A percentile compares a stretch with the other conserved stretches of the same genome.
These are phyloP conservation scores for Cercospora sojina DNA, from an alignment of 2,329 filamentous ascomycete genomes.

Conservation along the genomic window DNA sequence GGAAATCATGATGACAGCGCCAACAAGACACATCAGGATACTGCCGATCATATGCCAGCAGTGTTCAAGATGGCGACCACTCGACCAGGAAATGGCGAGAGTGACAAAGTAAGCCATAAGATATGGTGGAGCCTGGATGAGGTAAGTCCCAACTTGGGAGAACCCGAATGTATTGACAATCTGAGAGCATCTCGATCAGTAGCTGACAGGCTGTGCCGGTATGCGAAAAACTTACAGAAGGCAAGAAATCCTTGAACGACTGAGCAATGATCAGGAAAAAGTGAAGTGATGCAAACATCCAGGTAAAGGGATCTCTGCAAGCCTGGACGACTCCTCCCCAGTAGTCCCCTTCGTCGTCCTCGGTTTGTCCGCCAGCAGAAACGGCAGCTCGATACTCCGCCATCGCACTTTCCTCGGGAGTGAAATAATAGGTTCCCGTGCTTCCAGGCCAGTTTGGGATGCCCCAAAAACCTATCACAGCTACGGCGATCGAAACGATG, in stretches of 20 bases:
- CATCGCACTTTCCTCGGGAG: slow-evolving; percentile 13
- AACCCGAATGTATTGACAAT: slow-evolving; percentile 14
- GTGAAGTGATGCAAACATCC: slow-evolving; percentile 41
- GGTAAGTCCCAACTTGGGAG: slow-evolving; percentile 12
- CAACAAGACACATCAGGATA: slow-evolving; percentile 7
- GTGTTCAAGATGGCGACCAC: slow-evolving; percentile 11
- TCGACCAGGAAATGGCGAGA: slow-evolving; percentile 2
- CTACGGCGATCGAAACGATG: slow-evolving; percentile 9
- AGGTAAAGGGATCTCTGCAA: slow-evolving; percentile 21
- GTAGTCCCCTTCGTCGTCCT: slow-evolving; percentile 40
- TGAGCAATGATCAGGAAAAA: slow-evolving; percentile 36
- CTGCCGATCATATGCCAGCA: slow-evolving; percentile 14
- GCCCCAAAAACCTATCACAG: slow-evolving; percentile 1
- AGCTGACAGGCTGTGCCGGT: background rate
- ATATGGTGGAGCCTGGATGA: slow-evolving; percentile 13
- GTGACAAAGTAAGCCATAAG: slow-evolving; percentile 12
- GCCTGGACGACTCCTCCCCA: slow-evolving; percentile 20
- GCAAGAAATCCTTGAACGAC: slow-evolving; percentile 23
- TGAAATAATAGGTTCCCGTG: slow-evolving; percentile 9
- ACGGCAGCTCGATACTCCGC: slow-evolving; percentile 29
- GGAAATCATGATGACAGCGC: slow-evolving; percentile 14
- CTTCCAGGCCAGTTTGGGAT: slow-evolving; percentile 14
- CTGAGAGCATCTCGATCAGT: background rate
- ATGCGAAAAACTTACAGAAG: slow-evolving; percentile 6
- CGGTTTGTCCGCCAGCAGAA: slow-evolving; percentile 49